Conservation (phyloP, 805 yeast genomes). For the Torulaspora quercuum region DNA sequence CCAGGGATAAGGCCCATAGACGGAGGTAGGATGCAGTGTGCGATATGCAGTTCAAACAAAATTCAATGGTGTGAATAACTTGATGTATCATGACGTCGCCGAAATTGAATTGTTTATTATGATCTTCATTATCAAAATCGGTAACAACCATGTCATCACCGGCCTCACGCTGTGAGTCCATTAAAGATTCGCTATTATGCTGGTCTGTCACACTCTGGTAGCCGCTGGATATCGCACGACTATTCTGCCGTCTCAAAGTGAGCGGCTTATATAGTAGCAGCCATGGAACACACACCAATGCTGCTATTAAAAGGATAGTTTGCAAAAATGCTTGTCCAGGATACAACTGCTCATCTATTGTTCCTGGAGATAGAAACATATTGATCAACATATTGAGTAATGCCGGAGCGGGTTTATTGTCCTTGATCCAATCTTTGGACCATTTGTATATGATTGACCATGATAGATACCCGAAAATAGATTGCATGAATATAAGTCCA, state of each 20-base stretch:
- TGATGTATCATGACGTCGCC: constrained; percentile 97
- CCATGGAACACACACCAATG: constrained; percentile 91
- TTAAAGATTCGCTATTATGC: constrained; percentile 31
- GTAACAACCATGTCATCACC: constrained; percentile 47
- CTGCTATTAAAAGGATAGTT: constrained; percentile 64
- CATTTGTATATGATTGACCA: constrained; percentile 88
- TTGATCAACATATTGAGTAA: constrained; percentile 89
- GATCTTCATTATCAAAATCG: constrained; percentile 41
- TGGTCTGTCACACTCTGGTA: constrained; percentile 44
- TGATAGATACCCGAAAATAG: constrained; percentile 90
- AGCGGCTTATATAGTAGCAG: constrained; percentile 80
- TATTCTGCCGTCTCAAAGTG: constrained; percentile 54
- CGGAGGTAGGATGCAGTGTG: constrained; percentile 97
- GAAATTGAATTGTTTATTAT: constrained; percentile 59
- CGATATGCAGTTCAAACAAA: constrained; percentile 95
- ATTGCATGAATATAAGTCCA: constrained; percentile 90
- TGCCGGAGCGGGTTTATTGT: constrained; percentile 82
- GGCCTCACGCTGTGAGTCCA: constrained; percentile 45
- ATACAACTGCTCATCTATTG: constrained; percentile 73
- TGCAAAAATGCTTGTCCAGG: constrained; percentile 78
- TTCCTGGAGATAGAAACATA: constrained; percentile 94
- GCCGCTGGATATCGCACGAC: constrained; percentile 37
- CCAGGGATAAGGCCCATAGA: constrained; percentile 94
- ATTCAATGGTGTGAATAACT: constrained; percentile 95
- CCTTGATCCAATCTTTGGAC: constrained; percentile 85